Conservation (phyloP, 2,329 filamentous ascomycete genomes). For the Aureobasidium subglaciale region DNA sequence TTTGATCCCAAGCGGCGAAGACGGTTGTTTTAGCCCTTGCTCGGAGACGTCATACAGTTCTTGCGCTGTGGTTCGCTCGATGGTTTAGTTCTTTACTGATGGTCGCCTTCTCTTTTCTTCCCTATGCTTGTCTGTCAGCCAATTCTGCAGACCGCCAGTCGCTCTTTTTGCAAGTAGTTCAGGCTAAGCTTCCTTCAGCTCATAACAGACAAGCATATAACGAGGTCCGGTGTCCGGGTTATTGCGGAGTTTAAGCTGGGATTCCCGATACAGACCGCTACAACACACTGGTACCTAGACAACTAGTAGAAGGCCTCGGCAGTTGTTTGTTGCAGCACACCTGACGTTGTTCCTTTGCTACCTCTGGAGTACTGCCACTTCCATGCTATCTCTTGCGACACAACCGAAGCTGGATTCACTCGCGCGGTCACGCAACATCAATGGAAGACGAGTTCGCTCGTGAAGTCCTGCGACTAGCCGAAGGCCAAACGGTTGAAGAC, state of each 20-base stretch:
- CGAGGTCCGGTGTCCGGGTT: not conserved
- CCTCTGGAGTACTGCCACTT: not conserved
- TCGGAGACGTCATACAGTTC: conserved; percentile 9
- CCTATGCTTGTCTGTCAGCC: not conserved
- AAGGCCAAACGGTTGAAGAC: conserved; percentile 25
- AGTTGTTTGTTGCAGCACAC: not conserved
- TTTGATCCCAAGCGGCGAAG: conserved; percentile 1
- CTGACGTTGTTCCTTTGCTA: not conserved
- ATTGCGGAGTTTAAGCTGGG: conserved; percentile 5
- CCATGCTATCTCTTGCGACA: conserved; percentile 4
- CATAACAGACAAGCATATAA: not conserved
- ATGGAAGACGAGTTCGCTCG: conserved; percentile 21
- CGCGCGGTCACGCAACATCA: not conserved
- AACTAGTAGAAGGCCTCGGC: not conserved
- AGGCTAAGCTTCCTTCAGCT: too few relatives aligned
- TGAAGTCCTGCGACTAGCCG: conserved; percentile 25
- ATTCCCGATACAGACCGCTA: conserved; percentile 5
- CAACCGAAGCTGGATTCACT: conserved; percentile 1
- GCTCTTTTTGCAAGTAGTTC: too few relatives aligned
- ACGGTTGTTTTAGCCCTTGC: conserved; percentile 6
- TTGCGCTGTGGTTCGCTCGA: not conserved
- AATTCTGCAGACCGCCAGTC: too few relatives aligned
- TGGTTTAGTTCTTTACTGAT: conserved; percentile 2
- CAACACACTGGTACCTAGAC: conserved; percentile 2
- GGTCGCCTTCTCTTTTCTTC: conserved; percentile 8